Conservation (phyloP, 495 filamentous ascomycete species). For the Hypoxylon perforatum region DNA sequence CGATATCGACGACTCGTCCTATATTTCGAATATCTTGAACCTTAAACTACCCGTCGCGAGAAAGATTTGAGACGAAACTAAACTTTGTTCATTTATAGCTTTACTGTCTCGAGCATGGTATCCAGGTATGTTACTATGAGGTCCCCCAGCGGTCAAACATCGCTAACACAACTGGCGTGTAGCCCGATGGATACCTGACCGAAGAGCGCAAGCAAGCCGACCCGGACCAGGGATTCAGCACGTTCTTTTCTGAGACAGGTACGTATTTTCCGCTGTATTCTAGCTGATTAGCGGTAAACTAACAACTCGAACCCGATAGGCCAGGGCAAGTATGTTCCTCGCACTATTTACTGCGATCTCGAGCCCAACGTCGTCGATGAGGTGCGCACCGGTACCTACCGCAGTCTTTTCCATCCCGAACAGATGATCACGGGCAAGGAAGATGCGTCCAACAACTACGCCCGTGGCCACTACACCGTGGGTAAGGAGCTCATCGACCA, state of each 20-base stretch:
- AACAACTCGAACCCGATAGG: slow-evolving; percentile 62
- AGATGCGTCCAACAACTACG: slow-evolving; percentile 99
- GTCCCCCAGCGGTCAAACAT: not conserved
- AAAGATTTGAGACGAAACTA: slow-evolving; percentile 21
- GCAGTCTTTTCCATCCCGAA: slow-evolving; percentile 96
- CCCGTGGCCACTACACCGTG: slow-evolving; percentile 98
- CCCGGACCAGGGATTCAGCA: slow-evolving; percentile 98
- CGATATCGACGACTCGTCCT: slow-evolving; percentile 6
- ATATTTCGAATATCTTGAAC: slow-evolving; percentile 5
- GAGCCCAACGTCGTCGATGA: slow-evolving; percentile 99
- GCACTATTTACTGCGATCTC: slow-evolving; percentile 99
- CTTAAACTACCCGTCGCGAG: not conserved
- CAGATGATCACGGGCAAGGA: slow-evolving; percentile 99
- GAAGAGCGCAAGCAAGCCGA: slow-evolving; percentile 95
- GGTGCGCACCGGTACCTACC: slow-evolving; percentile 97
- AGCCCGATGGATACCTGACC: slow-evolving; percentile 99
- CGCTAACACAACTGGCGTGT: slow-evolving; percentile 54
- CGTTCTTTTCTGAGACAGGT: slow-evolving; percentile 99
- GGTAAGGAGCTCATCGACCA: slow-evolving; percentile 98
- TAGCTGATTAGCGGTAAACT: slow-evolving; percentile 27
- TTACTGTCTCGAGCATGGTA: slow-evolving; percentile 99
- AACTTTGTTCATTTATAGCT: slow-evolving; percentile 68
- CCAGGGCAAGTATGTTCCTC: slow-evolving; percentile 98
- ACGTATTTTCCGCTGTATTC: slow-evolving; percentile 49
- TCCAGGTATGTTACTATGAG: slow-evolving; percentile 76